phyloP scores from a whole-genome alignment of 2,329 filamentous ascomycete species.

The Fonsecaea nubica region DNA sequence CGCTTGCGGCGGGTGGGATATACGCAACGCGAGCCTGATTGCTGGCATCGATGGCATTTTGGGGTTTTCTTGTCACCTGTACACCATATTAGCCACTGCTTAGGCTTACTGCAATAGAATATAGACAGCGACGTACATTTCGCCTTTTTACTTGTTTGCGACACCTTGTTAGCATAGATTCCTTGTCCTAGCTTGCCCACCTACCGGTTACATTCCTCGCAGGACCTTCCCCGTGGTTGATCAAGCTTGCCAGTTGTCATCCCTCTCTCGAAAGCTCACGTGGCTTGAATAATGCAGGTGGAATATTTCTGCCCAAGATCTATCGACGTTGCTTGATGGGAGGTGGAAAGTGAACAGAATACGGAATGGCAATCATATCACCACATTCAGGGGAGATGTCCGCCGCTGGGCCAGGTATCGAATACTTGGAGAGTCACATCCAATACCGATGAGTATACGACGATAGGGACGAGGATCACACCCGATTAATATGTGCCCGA shows the following conservation, averaged over 20 bases:
- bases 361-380: background rate
- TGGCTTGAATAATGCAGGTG: background rate
- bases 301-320: background rate
- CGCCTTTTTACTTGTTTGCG: conserved; percentile 1
- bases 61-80: conserved; percentile 10
- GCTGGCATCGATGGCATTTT: conserved; percentile 5
- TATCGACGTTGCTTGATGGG: background rate
- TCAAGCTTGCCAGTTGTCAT: background rate
- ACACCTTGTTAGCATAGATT: background rate
- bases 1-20: conserved; percentile 7
- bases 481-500: too few species aligned
- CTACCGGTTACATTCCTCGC: conserved; percentile 15
- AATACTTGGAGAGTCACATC: background rate
- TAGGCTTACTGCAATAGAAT: too few species aligned
- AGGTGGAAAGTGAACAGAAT: background rate
- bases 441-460: background rate
- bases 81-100: background rate
- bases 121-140: conserved; percentile 5
- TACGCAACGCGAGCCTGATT: background rate
- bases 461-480: background rate
- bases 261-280: background rate
- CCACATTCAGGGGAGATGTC: background rate
- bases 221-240: conserved; percentile 5
- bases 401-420: background rate
- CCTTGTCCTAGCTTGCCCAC: background rate